phyloP scores from a whole-genome alignment of 148 eudicot species.

The Silene latifolia region DNA sequence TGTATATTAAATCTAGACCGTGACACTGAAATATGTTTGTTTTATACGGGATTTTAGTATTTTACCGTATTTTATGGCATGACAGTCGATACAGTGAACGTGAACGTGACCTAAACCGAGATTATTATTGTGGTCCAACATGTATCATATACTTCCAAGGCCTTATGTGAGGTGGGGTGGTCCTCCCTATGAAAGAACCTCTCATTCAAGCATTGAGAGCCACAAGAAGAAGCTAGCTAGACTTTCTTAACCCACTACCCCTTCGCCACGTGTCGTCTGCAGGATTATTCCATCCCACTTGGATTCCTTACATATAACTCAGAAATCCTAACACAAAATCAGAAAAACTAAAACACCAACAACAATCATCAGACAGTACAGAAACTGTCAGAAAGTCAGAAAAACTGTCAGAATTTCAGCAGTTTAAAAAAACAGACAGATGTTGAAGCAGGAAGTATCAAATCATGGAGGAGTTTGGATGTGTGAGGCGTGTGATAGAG shows the following conservation, averaged over 20 bases:
- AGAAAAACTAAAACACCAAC: neutral
- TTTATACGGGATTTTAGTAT: too few species aligned
- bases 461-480: slow-evolving; percentile 32
- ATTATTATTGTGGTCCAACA: slow-evolving; percentile 24
- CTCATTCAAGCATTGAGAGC: slow-evolving; percentile 35
- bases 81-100: too few species aligned
- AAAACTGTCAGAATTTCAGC: neutral
- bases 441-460: slow-evolving; percentile 50
- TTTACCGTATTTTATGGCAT: too few species aligned
- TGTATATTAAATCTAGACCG: too few species aligned
- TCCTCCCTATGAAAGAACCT: slow-evolving; percentile 23
- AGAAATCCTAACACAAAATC: slow-evolving; percentile 15
- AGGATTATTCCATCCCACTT: slow-evolving; percentile 38
- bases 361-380: too few species aligned
- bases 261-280: slow-evolving; percentile 48
- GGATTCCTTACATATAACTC: slow-evolving; percentile 24
- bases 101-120: too few species aligned
- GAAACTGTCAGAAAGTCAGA: neutral
- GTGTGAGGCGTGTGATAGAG: slow-evolving; percentile 79
- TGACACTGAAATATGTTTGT: too few species aligned
- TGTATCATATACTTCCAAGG: slow-evolving; percentile 25
- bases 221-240: slow-evolving; percentile 41
- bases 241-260: slow-evolving; percentile 37
- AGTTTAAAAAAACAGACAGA: slow-evolving; percentile 11
- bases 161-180: slow-evolving; percentile 16